These are phyloP conservation scores for Pisolithus tinctorius DNA, from an alignment of 768 basidiomycete genomes.

Conservation along the genomic window DNA sequence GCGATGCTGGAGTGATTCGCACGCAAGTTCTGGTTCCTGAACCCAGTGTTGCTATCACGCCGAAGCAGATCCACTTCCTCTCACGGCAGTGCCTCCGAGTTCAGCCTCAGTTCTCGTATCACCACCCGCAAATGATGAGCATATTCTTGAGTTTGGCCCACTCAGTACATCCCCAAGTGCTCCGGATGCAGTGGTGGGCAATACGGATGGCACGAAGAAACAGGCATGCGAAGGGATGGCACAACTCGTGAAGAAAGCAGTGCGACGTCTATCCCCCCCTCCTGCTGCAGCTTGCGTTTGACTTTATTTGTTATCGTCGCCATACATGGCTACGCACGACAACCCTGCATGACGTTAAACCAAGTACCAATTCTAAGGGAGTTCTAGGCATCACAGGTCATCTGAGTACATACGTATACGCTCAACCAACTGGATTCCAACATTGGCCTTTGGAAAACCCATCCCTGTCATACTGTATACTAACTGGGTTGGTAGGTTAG, in stretches of 20 bases:
- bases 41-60: conserved; percentile 8
- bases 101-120: conserved; percentile 58
- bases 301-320: neutral
- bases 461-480: too few relatives aligned
- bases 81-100: conserved; percentile 5
- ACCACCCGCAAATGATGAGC: conserved; percentile 76
- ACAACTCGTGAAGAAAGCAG: conserved; percentile 60
- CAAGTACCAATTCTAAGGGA: too few relatives aligned
- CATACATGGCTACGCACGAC: neutral
- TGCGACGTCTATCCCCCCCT: conserved; percentile 34
- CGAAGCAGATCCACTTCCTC: neutral
- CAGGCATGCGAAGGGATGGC: conserved; percentile 74
- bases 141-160: conserved; percentile 81
- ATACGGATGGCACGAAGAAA: conserved; percentile 77
- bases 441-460: too few relatives aligned
- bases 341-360: too few relatives aligned
- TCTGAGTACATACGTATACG: too few relatives aligned
- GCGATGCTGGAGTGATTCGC: conserved; percentile 41
- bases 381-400: too few relatives aligned
- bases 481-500: too few relatives aligned
- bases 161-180: conserved; percentile 64
- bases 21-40: conserved; percentile 16
- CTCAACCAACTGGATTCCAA: too few relatives aligned
- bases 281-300: neutral
- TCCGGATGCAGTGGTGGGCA: conserved; percentile 70